A percentile compares a stretch with the other conserved stretches of the same genome.
These are phyloP conservation scores for Puccinia novopanici DNA, from an alignment of 1,284 basidiomycete species.

Conservation along the genomic window DNA sequence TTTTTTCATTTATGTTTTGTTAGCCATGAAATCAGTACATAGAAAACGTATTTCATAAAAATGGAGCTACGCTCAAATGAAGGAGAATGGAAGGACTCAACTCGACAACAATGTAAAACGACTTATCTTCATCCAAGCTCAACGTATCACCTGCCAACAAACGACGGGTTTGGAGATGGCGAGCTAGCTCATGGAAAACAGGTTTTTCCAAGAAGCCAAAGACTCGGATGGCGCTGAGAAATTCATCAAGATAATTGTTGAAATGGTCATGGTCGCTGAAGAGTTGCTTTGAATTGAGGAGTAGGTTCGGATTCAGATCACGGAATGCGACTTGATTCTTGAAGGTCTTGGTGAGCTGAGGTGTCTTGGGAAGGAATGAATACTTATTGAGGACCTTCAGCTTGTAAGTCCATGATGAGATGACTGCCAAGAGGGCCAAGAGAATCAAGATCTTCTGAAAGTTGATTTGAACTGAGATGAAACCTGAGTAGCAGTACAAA, in stretches of 20 bases:
- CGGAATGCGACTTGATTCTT: constrained; percentile 66
- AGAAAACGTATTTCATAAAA: too few species aligned
- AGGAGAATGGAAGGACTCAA: constrained; percentile 21
- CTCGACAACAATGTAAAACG: constrained; percentile 93
- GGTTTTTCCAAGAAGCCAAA: constrained; percentile 95
- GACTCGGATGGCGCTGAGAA: constrained; percentile 86
- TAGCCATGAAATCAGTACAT: too few species aligned
- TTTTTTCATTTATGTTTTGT: too few species aligned
- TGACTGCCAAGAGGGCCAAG: constrained; percentile 69
- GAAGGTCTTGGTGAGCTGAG: constrained; percentile 69
- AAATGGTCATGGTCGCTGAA: constrained; percentile 69
- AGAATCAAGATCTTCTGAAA: constrained; percentile 83
- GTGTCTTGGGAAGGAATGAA: constrained; percentile 56
- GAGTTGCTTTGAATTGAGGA: constrained; percentile 60
- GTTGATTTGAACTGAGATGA: constrained; percentile 66
- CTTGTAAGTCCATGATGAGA: constrained; percentile 71
- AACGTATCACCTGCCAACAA: constrained; percentile 87
- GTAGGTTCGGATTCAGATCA: constrained; percentile 75
- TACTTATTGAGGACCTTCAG: constrained; percentile 61
- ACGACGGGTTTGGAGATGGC: constrained; percentile 85
- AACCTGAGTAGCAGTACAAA: constrained; percentile 32
- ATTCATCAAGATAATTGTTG: constrained; percentile 93
- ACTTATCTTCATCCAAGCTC: constrained; percentile 84
- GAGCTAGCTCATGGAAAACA: constrained; percentile 88
- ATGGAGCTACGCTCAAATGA: not conserved